Evolutionary conservation across 2,329 filamentous ascomycete species (phyloP), one percentile per base, ranked within the genome.

Genomic region (Xylariaceae sp.): DNA sequence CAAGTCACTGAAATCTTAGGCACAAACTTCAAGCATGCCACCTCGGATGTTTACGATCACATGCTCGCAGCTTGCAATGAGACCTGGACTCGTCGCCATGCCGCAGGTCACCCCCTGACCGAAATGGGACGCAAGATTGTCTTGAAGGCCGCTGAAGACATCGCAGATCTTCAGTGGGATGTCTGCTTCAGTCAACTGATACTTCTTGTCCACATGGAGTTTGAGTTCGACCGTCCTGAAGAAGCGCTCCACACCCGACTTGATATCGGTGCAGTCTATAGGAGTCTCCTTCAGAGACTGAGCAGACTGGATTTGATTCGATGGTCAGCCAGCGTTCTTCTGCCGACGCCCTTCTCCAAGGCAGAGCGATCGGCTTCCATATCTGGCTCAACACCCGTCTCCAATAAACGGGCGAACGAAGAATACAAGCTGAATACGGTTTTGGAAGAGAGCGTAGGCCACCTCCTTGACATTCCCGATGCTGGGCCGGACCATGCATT

Each of bases 161-260:
- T 77, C 9, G 74, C 92, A 5, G 73, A 83, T 35, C 64, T 86
- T 21, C 83, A 85, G 43, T 81, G 81, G 64, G 78, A 78, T 43
- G 70, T 92, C 7, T 78, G 94, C 35, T 79, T 94, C 46, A 88
- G 90, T 55, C 76, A 97, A 41, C 68, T 97, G 2, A 73, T 92
- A 3, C 72, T 98, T 5, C 71, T 94, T 12, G 74, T 92, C 8
- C 88, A 96, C 60, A 83, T 97, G 72, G 84, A 92, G 59, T 82
- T 81, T 27, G 87, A 92, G 56, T 76, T 86, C 37, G 84, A 89
- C 41, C 76, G 81, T 48, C 79, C 83, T 29, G 80, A 87, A 28
- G 76, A 85, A 12, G 77, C 77, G 2, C 68, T 80, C 23, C 73
- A 76, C 48, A 63, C 70, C 27, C 65, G 71, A 14, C 67, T 85